phyloP scores from a whole-genome alignment of 2,329 filamentous ascomycete genomes.

The Fusarium begoniae region DNA sequence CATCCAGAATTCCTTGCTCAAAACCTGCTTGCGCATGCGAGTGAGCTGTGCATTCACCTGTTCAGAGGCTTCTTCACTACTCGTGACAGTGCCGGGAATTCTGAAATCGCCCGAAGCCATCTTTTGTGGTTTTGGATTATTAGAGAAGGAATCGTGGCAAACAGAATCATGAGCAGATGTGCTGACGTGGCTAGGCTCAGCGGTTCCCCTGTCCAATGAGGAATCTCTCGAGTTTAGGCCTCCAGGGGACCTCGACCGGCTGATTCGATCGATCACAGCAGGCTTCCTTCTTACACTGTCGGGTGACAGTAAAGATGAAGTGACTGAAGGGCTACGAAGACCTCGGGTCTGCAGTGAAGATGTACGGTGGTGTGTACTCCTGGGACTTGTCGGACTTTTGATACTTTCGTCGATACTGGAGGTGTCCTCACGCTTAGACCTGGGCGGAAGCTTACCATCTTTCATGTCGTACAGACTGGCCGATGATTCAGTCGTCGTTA shows the following conservation, averaged over 20 bases:
- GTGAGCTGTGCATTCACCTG: conserved; percentile 69
- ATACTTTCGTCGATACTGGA: conserved; percentile 57
- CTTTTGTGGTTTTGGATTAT: conserved; percentile 56
- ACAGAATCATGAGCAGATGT: conserved; percentile 68
- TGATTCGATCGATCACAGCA: conserved; percentile 65
- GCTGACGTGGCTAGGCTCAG: conserved; percentile 65
- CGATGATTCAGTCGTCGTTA: conserved; percentile 49
- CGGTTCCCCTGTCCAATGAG: conserved; percentile 65
- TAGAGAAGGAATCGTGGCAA: conserved; percentile 65
- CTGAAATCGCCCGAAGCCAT: conserved; percentile 57
- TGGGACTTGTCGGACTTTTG: conserved; percentile 58
- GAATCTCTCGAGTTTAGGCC: conserved; percentile 64
- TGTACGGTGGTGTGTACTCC: conserved; percentile 47
- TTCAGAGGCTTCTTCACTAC: conserved; percentile 64
- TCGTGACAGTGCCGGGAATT: conserved; percentile 66
- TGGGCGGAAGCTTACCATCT: conserved; percentile 48
- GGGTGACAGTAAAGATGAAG: conserved; percentile 49
- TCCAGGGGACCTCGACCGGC: conserved; percentile 54
- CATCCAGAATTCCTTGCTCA: conserved; percentile 99
- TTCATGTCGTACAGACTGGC: conserved; percentile 51
- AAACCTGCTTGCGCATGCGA: conserved; percentile 83
- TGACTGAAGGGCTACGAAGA: conserved; percentile 47
- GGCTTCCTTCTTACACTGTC: conserved; percentile 56
- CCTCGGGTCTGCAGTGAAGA: conserved; percentile 49
- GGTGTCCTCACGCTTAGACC: conserved; percentile 54